Percentiles rank a stretch among this genome's conserved stretches.
Conservation (phyloP, 192 early-diverging fungal species). For the Thamnidium elegans region DNA sequence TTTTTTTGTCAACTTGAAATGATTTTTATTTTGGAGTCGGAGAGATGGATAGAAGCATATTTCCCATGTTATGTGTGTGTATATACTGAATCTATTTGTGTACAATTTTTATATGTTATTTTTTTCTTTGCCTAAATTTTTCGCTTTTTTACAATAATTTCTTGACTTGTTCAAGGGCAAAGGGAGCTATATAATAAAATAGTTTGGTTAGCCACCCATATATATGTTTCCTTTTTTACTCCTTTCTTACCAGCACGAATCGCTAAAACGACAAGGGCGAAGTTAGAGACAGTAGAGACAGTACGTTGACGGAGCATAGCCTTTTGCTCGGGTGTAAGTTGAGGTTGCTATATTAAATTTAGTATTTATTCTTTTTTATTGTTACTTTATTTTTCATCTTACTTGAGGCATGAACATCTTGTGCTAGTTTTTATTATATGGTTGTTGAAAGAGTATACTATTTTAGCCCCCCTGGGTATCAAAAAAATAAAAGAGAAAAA, state of each 20-base stretch:
- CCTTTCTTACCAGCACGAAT: conserved; percentile 30
- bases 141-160: conserved; percentile 17
- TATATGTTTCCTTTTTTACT: too few relatives aligned
- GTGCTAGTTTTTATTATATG: neutral
- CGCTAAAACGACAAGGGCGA: conserved; percentile 23
- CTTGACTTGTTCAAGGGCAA: conserved; percentile 21
- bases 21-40: neutral
- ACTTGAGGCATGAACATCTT: conserved; percentile 3
- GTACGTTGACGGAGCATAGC: conserved; percentile 36
- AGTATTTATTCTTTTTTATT: neutral
- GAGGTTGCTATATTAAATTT: conserved; percentile 17
- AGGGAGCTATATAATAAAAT: conserved; percentile 11
- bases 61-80: neutral
- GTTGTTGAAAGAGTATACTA: neutral
- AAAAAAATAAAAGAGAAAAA: too few relatives aligned
- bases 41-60: neutral
- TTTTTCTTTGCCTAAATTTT: neutral
- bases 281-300: conserved; percentile 31
- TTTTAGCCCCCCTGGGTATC: too few relatives aligned
- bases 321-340: conserved; percentile 36
- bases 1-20: conserved; percentile 9
- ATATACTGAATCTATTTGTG: neutral
- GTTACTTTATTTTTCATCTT: neutral
- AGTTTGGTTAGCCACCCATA: neutral
- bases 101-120: neutral